Conservation (phyloP, 768 basidiomycete species). For the Basidioascus undulatus region DNA sequence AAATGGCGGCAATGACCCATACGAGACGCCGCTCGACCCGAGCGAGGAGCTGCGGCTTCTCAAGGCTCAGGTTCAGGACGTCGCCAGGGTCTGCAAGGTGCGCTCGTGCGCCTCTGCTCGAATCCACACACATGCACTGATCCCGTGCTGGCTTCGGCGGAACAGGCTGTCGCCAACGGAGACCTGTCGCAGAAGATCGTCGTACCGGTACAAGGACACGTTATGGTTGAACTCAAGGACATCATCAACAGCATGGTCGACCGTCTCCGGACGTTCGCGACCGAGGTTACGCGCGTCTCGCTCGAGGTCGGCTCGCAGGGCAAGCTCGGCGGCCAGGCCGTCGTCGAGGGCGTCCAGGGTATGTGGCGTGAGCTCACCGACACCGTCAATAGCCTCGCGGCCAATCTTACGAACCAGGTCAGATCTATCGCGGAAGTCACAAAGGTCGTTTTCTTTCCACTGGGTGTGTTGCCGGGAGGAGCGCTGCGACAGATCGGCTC, state of each 20-base stretch:
- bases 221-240: slow-evolving; percentile 59
- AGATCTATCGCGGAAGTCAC: slow-evolving; percentile 88
- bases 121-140: not conserved
- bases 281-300: slow-evolving; percentile 74
- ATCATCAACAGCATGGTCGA: slow-evolving; percentile 46
- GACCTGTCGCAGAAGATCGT: slow-evolving; percentile 41
- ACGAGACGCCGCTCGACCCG: not conserved
- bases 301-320: slow-evolving; percentile 77
- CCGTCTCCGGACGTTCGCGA: slow-evolving; percentile 63
- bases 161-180: slow-evolving; percentile 45
- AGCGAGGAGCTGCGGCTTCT: slow-evolving; percentile 46
- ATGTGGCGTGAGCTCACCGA: slow-evolving; percentile 78
- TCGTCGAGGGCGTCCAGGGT: slow-evolving; percentile 72
- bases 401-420: slow-evolving; percentile 25
- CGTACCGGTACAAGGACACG: slow-evolving; percentile 49
- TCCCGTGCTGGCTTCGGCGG: slow-evolving; percentile 2
- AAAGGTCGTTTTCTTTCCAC: slow-evolving; percentile 39
- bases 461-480: not conserved
- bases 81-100: slow-evolving; percentile 48
- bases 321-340: slow-evolving; percentile 72
- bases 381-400: slow-evolving; percentile 44
- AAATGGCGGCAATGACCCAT: not conserved
- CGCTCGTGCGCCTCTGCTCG: not conserved
- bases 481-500: not conserved
- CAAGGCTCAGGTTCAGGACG: slow-evolving; percentile 63